Base-by-base conservation (phyloP, 2,329 filamentous ascomycete genomes). In the Sporothrix phasma region DNA sequence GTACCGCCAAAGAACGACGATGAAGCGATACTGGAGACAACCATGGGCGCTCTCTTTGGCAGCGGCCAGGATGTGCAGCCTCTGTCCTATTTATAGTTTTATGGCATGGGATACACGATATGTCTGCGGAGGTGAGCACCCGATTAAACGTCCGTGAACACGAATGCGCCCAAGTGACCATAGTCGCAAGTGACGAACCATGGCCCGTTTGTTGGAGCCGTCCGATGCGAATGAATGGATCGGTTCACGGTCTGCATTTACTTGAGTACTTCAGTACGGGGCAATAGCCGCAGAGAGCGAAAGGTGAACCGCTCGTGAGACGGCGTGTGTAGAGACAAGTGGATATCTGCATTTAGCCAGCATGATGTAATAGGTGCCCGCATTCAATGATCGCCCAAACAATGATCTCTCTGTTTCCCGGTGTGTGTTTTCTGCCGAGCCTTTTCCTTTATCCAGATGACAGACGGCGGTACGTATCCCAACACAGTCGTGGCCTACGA, bases 221-320 rank as follows among this genome's bases (percentile, higher is more conserved):
- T 19, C 13, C 13, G 29, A 10, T 41, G 19, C 5, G 22, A 58
- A 19, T 3, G 3, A 3, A 15, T 41, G 34, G 34, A 34, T 41
- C n/a, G 24, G 41, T 41, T 41, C n/a, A n/a, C n/a, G 34, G 19
- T 15, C 10, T 49, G 45, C 47, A 62, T 17, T n/a, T n/a, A n/a
- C n/a, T n/a, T n/a, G n/a, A 62, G 41, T 62, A 53, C 51, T 62
- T 43, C 41, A 62, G 60, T 53, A 62, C 60, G 34, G 31, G 46
- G 15, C 45, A 41, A 51, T 11, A 53, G 19, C 13, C 10, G 31
- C 31, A 19, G 53, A 19, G 34, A 58, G 29, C 34, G 19, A 24
- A 29, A 24, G 34, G 19, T 24, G 34, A 41, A 34, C 53, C 34
- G 53, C 34, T 15, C 31, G 41, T 37, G 29, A 13, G 22, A 26